A percentile compares a stretch with the other conserved stretches of the same genome.
Evolutionary conservation across 768 basidiomycete genomes (phyloP).

Genomic region (Auricularia heimuer): DNA sequence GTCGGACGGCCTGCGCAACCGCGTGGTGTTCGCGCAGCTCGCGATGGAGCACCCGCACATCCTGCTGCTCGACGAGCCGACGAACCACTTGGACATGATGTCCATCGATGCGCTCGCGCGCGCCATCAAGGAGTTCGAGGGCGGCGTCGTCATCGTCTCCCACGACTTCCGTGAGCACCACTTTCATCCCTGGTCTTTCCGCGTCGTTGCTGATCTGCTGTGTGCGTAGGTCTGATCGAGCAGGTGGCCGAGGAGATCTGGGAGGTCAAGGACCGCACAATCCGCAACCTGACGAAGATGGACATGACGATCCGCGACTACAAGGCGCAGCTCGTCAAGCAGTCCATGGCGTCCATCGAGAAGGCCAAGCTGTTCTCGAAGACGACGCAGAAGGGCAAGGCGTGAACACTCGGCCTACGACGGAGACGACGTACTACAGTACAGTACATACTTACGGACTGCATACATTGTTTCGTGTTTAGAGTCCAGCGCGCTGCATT

Average conservation of each 20-base stretch:
- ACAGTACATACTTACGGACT: too few relatives aligned
- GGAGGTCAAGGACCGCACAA: slow-evolving; percentile 94
- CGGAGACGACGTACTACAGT: too few relatives aligned
- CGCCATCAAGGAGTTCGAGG: slow-evolving; percentile 95
- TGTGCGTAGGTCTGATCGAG: slow-evolving; percentile 83
- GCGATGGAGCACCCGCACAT: slow-evolving; percentile 98
- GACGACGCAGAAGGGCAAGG: slow-evolving; percentile 59
- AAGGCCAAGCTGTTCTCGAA: slow-evolving; percentile 92
- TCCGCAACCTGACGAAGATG: slow-evolving; percentile 82
- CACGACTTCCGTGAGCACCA: slow-evolving; percentile 88
- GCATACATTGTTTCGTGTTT: too few relatives aligned
- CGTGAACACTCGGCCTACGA: slow-evolving; percentile 21
- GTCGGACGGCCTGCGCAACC: slow-evolving; percentile 93
- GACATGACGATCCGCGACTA: slow-evolving; percentile 91
- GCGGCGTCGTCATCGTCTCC: slow-evolving; percentile 98
- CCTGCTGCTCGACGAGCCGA: slow-evolving; percentile 87
- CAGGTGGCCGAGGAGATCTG: slow-evolving; percentile 98
- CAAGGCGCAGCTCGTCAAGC: slow-evolving; percentile 75
- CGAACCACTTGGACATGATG: slow-evolving; percentile 96
- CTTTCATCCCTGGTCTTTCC: not conserved
- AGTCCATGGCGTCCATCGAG: slow-evolving; percentile 75
- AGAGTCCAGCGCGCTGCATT: too few relatives aligned
- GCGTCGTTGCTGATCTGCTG: too few relatives aligned
- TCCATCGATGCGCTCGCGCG: slow-evolving; percentile 92
- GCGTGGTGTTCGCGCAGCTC: slow-evolving; percentile 92